Conservation (phyloP, 306 rosid species). For the Vigna angularis region DNA sequence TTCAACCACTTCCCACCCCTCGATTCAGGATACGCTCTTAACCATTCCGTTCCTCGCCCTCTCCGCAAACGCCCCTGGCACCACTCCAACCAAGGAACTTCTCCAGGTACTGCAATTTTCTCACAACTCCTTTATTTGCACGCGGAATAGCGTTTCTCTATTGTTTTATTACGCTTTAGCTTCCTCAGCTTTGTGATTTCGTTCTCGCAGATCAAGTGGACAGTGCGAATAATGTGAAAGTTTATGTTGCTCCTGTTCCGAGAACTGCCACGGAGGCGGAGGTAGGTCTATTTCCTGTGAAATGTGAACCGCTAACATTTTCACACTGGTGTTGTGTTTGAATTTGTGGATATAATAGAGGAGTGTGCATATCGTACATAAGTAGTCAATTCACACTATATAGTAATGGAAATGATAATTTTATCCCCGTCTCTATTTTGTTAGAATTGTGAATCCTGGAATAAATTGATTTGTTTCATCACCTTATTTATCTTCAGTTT, state of each 20-base stretch:
- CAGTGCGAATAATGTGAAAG: conserved; percentile 53
- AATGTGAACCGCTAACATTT: not conserved
- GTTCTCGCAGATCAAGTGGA: conserved; percentile 61
- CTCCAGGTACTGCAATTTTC: conserved; percentile 49
- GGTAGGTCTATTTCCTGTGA: conserved; percentile 55
- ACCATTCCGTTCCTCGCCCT: conserved; percentile 18
- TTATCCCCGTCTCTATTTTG: not conserved
- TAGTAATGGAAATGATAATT: not conserved
- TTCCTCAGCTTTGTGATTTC: not conserved
- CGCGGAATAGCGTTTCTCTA: not conserved
- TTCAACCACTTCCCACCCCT: not conserved
- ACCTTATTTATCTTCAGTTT: conserved; percentile 24
- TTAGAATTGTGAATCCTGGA: not conserved
- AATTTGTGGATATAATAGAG: not conserved
- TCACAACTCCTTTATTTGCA: not conserved
- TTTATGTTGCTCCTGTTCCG: conserved; percentile 83
- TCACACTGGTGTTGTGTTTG: not conserved
- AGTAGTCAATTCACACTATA: not conserved
- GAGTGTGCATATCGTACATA: not conserved
- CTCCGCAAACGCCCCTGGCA: conserved; percentile 48
- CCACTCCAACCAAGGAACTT: conserved; percentile 45
- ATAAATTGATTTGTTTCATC: not conserved
- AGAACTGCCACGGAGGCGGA: conserved; percentile 68
- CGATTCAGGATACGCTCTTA: conserved; percentile 37
- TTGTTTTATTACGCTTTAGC: not conserved